phyloP scores from a whole-genome alignment of 2,329 filamentous ascomycete species.

The Paradendryphiella salina region DNA sequence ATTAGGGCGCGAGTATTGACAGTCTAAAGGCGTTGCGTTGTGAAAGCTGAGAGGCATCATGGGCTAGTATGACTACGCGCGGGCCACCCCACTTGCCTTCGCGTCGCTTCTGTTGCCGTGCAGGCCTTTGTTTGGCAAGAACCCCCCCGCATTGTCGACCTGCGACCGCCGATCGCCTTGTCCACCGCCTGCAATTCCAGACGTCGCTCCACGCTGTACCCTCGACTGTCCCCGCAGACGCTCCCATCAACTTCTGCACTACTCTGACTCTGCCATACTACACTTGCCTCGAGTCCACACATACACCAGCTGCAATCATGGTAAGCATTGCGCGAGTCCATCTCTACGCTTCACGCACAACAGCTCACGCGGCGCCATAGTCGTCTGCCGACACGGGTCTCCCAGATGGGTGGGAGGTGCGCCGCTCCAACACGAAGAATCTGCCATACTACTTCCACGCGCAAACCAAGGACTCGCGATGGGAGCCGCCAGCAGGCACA shows the following conservation, averaged over 20 bases:
- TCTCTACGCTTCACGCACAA: conserved; percentile 4
- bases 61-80: conserved; percentile 2
- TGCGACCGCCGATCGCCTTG: conserved; percentile 26
- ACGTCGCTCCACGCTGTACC: conserved; percentile 12
- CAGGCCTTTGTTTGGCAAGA: conserved; percentile 12
- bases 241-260: conserved; percentile 6
- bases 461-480: conserved; percentile 82
- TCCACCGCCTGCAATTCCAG: conserved; percentile 15
- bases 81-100: conserved; percentile 11
- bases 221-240: conserved; percentile 2
- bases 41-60: neutral
- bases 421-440: conserved; percentile 97
- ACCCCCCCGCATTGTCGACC: conserved; percentile 27
- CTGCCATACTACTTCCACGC: conserved; percentile 98
- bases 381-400: conserved; percentile 61
- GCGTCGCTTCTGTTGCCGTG: conserved; percentile 7
- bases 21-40: neutral
- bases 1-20: neutral
- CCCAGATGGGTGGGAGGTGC: conserved; percentile 88
- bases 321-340: conserved; percentile 27
- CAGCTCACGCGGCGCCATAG: conserved; percentile 32
- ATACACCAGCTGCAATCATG: conserved; percentile 23
- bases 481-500: conserved; percentile 88
- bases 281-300: conserved; percentile 1
- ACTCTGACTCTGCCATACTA: neutral